Evolutionary conservation across 169 alveolate species (phyloP), one percentile per base, ranked within the genome.

Genomic region (Plasmodium gonderi): DNA sequence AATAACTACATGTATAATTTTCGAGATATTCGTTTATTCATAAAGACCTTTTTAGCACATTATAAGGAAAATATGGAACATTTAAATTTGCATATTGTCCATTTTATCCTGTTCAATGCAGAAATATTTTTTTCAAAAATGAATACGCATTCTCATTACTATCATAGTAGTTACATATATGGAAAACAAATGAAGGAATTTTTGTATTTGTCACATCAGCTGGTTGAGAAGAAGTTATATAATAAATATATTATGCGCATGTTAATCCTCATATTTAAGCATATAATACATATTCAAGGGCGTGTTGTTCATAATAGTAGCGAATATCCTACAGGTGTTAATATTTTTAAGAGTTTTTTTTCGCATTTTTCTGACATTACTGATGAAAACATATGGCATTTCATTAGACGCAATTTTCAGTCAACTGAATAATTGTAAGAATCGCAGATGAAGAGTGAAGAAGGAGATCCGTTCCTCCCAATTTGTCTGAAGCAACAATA

Each of bases 331-430:
- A 45, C 17, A 17, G 29, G 64, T 1, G 31, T 2, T 8, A 83
- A 64, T 49, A 5, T 83, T 33, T 49, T 44, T 45, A 74, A 36
- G 2, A 33, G 38, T 17, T 83, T 83, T 72, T 49, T 83, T 72
- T 49, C 80, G 38, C 20, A 31, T 4, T 83, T 47, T n/a, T 17
- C 79, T 4, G 11, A 72, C 33, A 44, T 83, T 23, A 83, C 51
- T 36, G 85, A 83, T 38, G 42, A 40, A 3, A 83, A 83, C 31
- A 49, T 83, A 23, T 83, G 92, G 92, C 20, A 44, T 40, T 83
- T 38, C 20, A 29, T 68, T 42, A 33, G 91, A 51, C 72, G 54
- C 45, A 9, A 67, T 6, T 45, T 74, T 7, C 38, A 38, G 8
- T 23, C 9, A 1, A 31, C 14, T 9, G 2, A 17, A 51, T 20